Evolutionary conservation across 1,284 basidiomycete species (phyloP).

Genomic region (Afroboletus lepidellus): DNA sequence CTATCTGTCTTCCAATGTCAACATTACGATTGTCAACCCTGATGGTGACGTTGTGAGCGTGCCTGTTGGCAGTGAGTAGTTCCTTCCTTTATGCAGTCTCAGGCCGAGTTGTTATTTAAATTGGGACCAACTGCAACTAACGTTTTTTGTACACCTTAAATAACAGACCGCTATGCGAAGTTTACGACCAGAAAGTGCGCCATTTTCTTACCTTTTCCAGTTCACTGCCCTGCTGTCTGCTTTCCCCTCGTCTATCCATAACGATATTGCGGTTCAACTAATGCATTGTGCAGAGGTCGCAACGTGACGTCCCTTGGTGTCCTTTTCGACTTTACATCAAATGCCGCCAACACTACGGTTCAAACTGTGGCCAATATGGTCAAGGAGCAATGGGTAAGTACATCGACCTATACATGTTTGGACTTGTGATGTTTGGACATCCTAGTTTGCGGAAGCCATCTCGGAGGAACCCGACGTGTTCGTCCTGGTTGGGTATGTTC

Average conservation of each 20-base stretch:
- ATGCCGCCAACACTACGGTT: constrained; percentile 67
- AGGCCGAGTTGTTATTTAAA: neutral
- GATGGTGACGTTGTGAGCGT: constrained; percentile 50
- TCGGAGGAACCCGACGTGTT: constrained; percentile 81
- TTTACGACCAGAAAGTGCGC: constrained; percentile 73
- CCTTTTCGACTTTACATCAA: constrained; percentile 69
- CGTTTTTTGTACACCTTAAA: neutral
- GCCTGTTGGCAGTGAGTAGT: constrained; percentile 59
- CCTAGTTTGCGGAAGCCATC: constrained; percentile 74
- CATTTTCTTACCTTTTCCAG: neutral
- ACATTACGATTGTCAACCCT: constrained; percentile 69
- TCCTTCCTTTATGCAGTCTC: neutral
- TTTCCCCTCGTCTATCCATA: neutral
- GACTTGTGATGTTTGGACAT: neutral
- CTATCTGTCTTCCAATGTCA: constrained; percentile 83
- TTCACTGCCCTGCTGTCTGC: neutral
- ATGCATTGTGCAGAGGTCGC: constrained; percentile 48
- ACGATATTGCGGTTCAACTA: neutral
- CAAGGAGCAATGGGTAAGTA: constrained; percentile 64
- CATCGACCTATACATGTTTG: neutral
- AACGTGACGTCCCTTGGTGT: constrained; percentile 80
- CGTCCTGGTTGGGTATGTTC: constrained; percentile 60
- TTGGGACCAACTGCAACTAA: neutral
- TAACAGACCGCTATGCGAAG: constrained; percentile 61
- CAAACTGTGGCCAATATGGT: constrained; percentile 74